A percentile compares a stretch with the other conserved stretches of the same genome.
Conservation (phyloP, 805 yeast species). For the Blastobotrys mokoenaii region DNA sequence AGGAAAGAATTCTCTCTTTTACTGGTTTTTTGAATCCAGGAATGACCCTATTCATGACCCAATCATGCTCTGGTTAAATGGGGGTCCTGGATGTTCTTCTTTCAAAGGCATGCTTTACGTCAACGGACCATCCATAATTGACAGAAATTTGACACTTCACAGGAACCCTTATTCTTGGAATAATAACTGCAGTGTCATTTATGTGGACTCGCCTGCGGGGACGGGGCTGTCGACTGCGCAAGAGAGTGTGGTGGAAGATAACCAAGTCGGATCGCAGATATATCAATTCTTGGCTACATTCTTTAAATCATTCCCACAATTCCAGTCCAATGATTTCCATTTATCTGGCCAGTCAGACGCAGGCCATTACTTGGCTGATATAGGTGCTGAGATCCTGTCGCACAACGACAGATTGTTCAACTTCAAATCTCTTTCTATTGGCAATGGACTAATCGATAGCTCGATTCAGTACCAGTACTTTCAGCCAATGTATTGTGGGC, state of each 20-base stretch:
- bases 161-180: conserved; percentile 88
- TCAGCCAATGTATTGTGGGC: conserved; percentile 90
- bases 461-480: conserved; percentile 68
- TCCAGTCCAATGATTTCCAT: conserved; percentile 52
- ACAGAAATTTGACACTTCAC: conserved; percentile 55
- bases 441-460: conserved; percentile 89
- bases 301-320: conserved; percentile 75
- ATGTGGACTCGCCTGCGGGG: conserved; percentile 88
- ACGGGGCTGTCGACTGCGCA: conserved; percentile 83
- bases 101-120: conserved; percentile 85
- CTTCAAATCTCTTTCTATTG: conserved; percentile 73
- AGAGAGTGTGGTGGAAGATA: conserved; percentile 56
- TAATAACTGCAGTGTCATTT: conserved; percentile 78
- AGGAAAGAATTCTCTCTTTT: conserved; percentile 54
- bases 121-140: conserved; percentile 77
- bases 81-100: conserved; percentile 96
- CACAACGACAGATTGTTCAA: conserved; percentile 47
- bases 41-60: conserved; percentile 84
- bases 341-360: conserved; percentile 93
- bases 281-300: conserved; percentile 76
- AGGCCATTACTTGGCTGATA: conserved; percentile 88
- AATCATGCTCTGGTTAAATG: conserved; percentile 83
- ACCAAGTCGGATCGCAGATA: conserved; percentile 81
- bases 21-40: conserved; percentile 90
- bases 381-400: conserved; percentile 45